Evolutionary conservation across 805 yeast species (phyloP).

Genomic region (Vanderwaltozyma yarrowii): DNA sequence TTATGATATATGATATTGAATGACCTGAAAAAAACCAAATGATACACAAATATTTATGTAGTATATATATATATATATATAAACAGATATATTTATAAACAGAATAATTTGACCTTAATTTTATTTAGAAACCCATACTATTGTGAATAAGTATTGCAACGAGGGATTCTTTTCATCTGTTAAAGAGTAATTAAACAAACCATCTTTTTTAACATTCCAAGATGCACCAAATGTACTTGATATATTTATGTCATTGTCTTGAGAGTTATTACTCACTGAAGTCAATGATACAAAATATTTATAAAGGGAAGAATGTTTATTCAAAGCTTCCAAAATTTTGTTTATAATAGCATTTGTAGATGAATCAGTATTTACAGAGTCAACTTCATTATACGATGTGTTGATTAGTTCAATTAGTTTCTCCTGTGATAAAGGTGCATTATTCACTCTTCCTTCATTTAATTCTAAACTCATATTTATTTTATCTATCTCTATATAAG

Average conservation of each 20-base stretch:
- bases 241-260: constrained; percentile 13
- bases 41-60: no score
- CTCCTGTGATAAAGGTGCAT: constrained; percentile 13
- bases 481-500: no score
- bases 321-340: constrained; percentile 29
- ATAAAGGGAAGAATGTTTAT: constrained; percentile 40
- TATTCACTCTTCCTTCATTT: constrained; percentile 10
- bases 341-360: constrained; percentile 23
- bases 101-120: neutral
- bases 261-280: constrained; percentile 17
- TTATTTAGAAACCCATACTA: constrained; percentile 26
- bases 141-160: constrained; percentile 20
- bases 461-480: constrained; percentile 7
- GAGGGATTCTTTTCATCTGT: constrained; percentile 8
- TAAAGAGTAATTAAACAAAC: constrained; percentile 33
- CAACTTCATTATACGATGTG: constrained; percentile 3
- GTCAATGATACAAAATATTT: constrained; percentile 45
- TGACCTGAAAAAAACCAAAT: no score
- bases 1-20: no score
- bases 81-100: neutral
- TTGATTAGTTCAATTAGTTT: constrained; percentile 13
- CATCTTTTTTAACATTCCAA: constrained; percentile 52
- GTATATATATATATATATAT: no score
- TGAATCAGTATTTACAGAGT: neutral
- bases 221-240: constrained; percentile 39